Conservation (phyloP, 257 asterid genomes). For the Scutellaria barbata region DNA sequence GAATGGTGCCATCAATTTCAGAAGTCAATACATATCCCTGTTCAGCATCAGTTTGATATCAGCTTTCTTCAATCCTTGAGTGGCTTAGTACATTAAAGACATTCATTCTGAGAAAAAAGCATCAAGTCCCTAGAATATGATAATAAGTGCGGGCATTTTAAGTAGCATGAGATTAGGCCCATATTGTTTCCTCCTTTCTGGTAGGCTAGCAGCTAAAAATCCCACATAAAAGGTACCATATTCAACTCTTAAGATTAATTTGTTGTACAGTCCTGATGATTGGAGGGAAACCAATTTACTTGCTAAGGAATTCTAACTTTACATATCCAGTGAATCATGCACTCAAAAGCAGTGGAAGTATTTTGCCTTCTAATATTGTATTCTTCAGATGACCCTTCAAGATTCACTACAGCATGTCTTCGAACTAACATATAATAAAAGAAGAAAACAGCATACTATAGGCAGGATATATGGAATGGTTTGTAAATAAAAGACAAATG, state of each 20-base stretch:
- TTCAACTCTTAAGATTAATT: background rate
- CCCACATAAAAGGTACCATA: background rate
- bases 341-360: slow-evolving; percentile 16
- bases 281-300: slow-evolving; percentile 15
- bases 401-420: slow-evolving; percentile 7
- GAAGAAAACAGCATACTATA: slow-evolving; percentile 12
- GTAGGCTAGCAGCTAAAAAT: slow-evolving; percentile 25
- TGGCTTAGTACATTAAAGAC: slow-evolving; percentile 4
- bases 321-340: background rate
- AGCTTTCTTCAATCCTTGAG: slow-evolving; percentile 22
- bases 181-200: slow-evolving; percentile 16
- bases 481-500: slow-evolving; percentile 3
- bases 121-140: slow-evolving; percentile 9
- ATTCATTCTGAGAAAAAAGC: slow-evolving; percentile 9
- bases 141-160: slow-evolving; percentile 8
- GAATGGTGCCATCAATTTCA: slow-evolving; percentile 98
- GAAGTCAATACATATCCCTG: slow-evolving; percentile 95
- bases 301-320: background rate
- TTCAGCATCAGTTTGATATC: slow-evolving; percentile 30
- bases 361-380: slow-evolving; percentile 7
- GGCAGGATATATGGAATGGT: background rate
- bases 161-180: slow-evolving; percentile 27
- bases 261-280: slow-evolving; percentile 6
- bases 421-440: background rate
- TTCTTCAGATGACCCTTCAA: background rate